Evolutionary conservation across 441 rosid genomes (phyloP).

Genomic region (Macaranga tanarius): DNA sequence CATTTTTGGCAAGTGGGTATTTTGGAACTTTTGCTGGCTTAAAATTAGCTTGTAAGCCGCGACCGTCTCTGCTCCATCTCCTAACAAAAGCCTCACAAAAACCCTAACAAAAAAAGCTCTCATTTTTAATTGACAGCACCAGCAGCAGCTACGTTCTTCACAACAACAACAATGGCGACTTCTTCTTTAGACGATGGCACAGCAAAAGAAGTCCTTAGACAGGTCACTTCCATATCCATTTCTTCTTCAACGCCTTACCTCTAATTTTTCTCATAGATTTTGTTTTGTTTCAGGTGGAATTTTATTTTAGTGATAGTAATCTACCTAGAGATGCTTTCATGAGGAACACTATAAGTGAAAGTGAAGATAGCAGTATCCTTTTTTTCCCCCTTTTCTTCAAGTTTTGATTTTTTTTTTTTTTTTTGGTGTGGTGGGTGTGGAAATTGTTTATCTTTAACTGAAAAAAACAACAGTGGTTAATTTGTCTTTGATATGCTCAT

Average conservation of each 20-base stretch:
- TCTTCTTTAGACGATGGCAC: conserved; percentile 61
- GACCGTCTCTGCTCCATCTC: background rate
- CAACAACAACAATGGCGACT: conserved; percentile 48
- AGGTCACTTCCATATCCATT: conserved; percentile 39
- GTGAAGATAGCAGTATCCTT: conserved; percentile 79
- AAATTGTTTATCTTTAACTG: conserved; percentile 37
- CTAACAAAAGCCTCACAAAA: background rate
- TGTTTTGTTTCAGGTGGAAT: conserved; percentile 57
- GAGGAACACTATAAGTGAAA: conserved; percentile 50
- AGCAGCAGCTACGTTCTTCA: too few relatives aligned
- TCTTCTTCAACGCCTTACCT: background rate
- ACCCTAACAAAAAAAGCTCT: conserved; percentile 1
- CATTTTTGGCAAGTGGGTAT: background rate
- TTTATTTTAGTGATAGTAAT: conserved; percentile 89
- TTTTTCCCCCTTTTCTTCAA: background rate
- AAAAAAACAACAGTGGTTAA: conserved; percentile 58
- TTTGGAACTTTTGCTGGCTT: conserved; percentile 8
- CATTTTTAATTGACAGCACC: too few relatives aligned
- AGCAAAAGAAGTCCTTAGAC: conserved; percentile 70
- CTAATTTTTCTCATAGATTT: too few relatives aligned
- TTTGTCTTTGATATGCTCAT: conserved; percentile 84
- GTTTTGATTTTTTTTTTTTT: background rate
- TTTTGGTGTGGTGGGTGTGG: background rate
- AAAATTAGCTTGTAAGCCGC: background rate
- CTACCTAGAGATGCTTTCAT: conserved; percentile 74